Evolutionary conservation across 805 yeast genomes (phyloP), one percentile per base, ranked within the genome.

Genomic region (Wickerhamiella dianesei): DNA sequence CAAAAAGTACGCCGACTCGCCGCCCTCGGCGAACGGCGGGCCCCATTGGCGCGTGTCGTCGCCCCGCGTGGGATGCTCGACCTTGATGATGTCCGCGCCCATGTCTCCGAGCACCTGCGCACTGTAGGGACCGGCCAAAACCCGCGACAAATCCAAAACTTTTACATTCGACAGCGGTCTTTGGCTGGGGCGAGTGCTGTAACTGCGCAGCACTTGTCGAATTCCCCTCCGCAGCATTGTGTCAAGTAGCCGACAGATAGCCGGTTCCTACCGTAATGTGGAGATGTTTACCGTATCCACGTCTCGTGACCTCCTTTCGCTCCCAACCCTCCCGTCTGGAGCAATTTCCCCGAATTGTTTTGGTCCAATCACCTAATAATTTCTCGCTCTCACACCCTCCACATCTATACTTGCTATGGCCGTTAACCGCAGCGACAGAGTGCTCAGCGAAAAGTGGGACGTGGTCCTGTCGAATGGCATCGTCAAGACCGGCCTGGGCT

Each of bases 401-500:
- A 13, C 35, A 14, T 6, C 4, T 13, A 4, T 8, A 40, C 13
- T 18, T 18, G 18, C 40, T 17, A 48, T 50, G 55, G 51, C 50
- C 18, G 50, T 37, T 17, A 14, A 44, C 14, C 58, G 56, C 49
- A 55, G 57, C 53, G 60, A 57, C 54, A 48, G 54, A 44, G 48
- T 55, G 21, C 54, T 57, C 14, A 53, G 54, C 50, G 55, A 56
- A 44, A 56, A 68, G 69, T 92, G 98, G 98, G 99, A 92, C 66
- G 83, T 87, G 55, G 96, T 88, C 46, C 73, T 92, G 61, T 87
- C 98, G 50, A 92, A 92, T 70, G 79, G 94, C 52, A 71, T 92
- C 53, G 95, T 92, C 57, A 92, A 92, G 68, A 82, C 96, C 58
- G 95, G 96, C 17, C 74, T 92, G 53, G 99, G 99, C 44, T 80